Evolutionary conservation across 2,329 filamentous ascomycete species (phyloP), one percentile per base, ranked within the genome.

Genomic region (Thelonectria blattea): DNA sequence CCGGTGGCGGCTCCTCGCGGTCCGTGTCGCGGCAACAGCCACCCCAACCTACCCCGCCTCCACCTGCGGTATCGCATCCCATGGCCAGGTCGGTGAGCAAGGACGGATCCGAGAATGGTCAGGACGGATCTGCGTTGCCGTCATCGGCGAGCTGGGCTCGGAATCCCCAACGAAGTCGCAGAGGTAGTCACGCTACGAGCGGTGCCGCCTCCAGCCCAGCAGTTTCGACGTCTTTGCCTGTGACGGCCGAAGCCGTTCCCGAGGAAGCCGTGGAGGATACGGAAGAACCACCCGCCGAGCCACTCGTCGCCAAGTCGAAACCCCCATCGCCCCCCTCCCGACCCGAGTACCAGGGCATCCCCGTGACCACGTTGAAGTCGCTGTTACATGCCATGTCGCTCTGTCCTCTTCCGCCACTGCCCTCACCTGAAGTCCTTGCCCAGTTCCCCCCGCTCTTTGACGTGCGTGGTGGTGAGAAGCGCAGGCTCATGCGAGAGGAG

Each of bases 101-200:
- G 72, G 91, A 96, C 61, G 88, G 85, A 10, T 88, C 89, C 0
- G 86, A 89, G 56, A 85, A 82, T 69, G 87, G 85, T n/a, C 85
- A 83, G 18, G 94, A 97, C 71, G 89, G 89, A 3, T 93, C 95
- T 41, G 95, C 93, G n/a, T 81, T 99, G 43, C 96, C 95, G 2
- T 92, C 93, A 1, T 93, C 93, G 3, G 95, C 94, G 5, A 97
- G 90, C 72, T 99, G 95, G 95, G 95, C 94, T 79, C 81, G 88
- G 73, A 85, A 89, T 71, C 81, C 88, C 58, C 86, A 81, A 75
- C 84, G 83, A 60, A 92, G 85, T 76, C 88, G 88, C 70, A 86
- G 85, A 68, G 91, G 86, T 61, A 97, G 93, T 70, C 87, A 93
- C 67, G 90, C 91, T 32, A 93, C 91, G 1, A 96, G 90, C 71